Percentiles rank a stretch among this genome's conserved stretches.
phyloP scores from a whole-genome alignment of 768 basidiomycete genomes.

The Leccinum ochraceum region DNA sequence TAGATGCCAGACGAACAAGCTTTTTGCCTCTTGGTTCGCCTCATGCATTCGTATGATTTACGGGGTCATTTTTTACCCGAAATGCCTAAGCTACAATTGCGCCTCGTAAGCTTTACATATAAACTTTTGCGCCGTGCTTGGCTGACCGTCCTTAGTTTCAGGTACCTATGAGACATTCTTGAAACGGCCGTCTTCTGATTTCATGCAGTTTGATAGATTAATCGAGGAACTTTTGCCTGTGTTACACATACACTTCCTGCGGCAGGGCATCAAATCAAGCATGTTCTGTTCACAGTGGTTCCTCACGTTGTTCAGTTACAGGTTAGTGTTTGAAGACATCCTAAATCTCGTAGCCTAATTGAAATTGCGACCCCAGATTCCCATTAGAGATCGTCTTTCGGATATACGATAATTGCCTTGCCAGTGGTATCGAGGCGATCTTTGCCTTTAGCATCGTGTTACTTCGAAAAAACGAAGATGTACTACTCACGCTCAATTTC shows the following conservation, averaged over 20 bases:
- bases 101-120: slow-evolving; percentile 59
- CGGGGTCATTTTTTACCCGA: slow-evolving; percentile 98
- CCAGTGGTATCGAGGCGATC: slow-evolving; percentile 95
- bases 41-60: slow-evolving; percentile 97
- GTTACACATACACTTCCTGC: slow-evolving; percentile 88
- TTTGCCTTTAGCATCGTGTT: slow-evolving; percentile 92
- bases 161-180: slow-evolving; percentile 38
- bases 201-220: slow-evolving; percentile 82
- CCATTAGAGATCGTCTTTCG: slow-evolving; percentile 93
- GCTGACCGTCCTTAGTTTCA: slow-evolving; percentile 49
- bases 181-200: slow-evolving; percentile 19
- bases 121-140: not conserved
- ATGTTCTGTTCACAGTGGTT: slow-evolving; percentile 99
- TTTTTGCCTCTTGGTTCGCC: slow-evolving; percentile 88
- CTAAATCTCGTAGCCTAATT: not conserved
- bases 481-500: slow-evolving; percentile 78
- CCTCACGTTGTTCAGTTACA: slow-evolving; percentile 93
- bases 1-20: slow-evolving; percentile 99
- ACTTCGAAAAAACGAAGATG: slow-evolving; percentile 84
- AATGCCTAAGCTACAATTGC: slow-evolving; percentile 95
- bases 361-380: slow-evolving; percentile 54
- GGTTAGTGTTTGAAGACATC: slow-evolving; percentile 42
- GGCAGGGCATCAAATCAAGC: slow-evolving; percentile 94
- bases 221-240: slow-evolving; percentile 92
- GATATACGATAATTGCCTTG: slow-evolving; percentile 95